These are phyloP conservation scores for Penicillium glabrum DNA, from an alignment of 2,329 filamentous ascomycete species.

Conservation along the genomic window DNA sequence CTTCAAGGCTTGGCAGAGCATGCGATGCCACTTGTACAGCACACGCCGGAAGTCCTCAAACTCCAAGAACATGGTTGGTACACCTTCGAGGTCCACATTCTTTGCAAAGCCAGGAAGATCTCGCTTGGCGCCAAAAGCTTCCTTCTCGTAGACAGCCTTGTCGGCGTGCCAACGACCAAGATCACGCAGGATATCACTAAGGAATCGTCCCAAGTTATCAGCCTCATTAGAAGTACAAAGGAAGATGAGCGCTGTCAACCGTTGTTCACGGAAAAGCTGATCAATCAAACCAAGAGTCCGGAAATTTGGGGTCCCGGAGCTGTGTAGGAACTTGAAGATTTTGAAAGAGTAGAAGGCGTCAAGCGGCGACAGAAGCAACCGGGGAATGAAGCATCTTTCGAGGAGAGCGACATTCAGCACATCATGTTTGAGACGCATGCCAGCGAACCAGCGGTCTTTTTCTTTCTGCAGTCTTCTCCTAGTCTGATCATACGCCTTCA, in stretches of 20 bases:
- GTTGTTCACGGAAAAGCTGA: constrained; percentile 78
- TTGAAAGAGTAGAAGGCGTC: constrained; percentile 88
- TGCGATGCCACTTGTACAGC: constrained; percentile 87
- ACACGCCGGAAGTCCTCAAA: constrained; percentile 84
- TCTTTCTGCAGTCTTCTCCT: constrained; percentile 71
- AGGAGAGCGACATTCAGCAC: constrained; percentile 73
- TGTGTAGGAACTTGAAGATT: constrained; percentile 84
- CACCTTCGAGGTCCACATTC: constrained; percentile 68
- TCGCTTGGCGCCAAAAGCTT: constrained; percentile 67
- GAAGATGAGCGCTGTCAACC: constrained; percentile 80
- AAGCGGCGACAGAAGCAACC: constrained; percentile 76
- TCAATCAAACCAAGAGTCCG: constrained; percentile 81
- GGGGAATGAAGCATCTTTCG: constrained; percentile 89
- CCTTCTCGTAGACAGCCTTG: constrained; percentile 73
- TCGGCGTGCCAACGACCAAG: constrained; percentile 82
- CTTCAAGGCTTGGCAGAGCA: constrained; percentile 76
- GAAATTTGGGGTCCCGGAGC: constrained; percentile 80
- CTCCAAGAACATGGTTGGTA: constrained; percentile 70
- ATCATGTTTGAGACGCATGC: constrained; percentile 62
- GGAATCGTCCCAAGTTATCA: constrained; percentile 87
- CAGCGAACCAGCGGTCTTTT: constrained; percentile 75
- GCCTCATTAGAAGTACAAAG: constrained; percentile 87
- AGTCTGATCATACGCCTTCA: constrained; percentile 66
- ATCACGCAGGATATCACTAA: constrained; percentile 78
- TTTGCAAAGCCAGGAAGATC: constrained; percentile 77